A percentile compares a stretch with the other conserved stretches of the same genome.
Evolutionary conservation across 139 green algal genomes (phyloP).

Genomic region (Marvania coccoides): DNA sequence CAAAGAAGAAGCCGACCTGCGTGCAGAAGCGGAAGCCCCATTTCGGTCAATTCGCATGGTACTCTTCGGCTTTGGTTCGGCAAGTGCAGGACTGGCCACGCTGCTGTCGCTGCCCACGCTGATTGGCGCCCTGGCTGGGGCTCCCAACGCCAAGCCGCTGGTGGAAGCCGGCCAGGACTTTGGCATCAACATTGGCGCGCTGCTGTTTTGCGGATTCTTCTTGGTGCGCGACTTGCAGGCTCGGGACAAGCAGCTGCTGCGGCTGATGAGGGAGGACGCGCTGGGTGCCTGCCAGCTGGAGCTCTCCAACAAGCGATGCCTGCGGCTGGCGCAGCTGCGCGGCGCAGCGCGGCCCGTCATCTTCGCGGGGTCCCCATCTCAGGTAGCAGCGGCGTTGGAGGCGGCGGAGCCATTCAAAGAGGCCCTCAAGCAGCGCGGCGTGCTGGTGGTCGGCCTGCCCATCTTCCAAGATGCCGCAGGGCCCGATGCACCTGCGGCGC

Average conservation of each 20-base stretch:
- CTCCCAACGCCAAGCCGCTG: constrained; percentile 37
- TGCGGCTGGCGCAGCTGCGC: constrained; percentile 52
- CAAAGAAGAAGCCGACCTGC: constrained; percentile 30
- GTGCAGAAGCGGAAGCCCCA: constrained; percentile 58
- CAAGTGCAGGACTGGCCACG: constrained; percentile 43
- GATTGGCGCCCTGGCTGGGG: constrained; percentile 45
- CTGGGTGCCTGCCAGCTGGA: constrained; percentile 50
- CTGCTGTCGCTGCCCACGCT: constrained; percentile 54
- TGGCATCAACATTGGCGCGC: constrained; percentile 53
- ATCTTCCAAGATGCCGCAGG: constrained; percentile 30
- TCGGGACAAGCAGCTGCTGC: constrained; percentile 60
- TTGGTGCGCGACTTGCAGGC: constrained; percentile 41
- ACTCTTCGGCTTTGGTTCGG: constrained; percentile 53
- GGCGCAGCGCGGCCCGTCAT: constrained; percentile 51
- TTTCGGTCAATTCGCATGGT: constrained; percentile 59
- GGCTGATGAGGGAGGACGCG: constrained; percentile 60
- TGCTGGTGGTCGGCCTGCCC: constrained; percentile 63
- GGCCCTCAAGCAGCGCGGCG: constrained; percentile 51
- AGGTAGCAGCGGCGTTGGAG: constrained; percentile 45
- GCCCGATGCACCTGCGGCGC: background rate
- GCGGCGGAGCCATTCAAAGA: constrained; percentile 53
- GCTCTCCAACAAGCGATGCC: constrained; percentile 52
- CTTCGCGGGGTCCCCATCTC: constrained; percentile 44
- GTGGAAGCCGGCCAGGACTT: constrained; percentile 53
- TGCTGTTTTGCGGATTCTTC: constrained; percentile 38